Evolutionary conservation across 441 rosid species (phyloP).

Genomic region (Manihot esculenta): DNA sequence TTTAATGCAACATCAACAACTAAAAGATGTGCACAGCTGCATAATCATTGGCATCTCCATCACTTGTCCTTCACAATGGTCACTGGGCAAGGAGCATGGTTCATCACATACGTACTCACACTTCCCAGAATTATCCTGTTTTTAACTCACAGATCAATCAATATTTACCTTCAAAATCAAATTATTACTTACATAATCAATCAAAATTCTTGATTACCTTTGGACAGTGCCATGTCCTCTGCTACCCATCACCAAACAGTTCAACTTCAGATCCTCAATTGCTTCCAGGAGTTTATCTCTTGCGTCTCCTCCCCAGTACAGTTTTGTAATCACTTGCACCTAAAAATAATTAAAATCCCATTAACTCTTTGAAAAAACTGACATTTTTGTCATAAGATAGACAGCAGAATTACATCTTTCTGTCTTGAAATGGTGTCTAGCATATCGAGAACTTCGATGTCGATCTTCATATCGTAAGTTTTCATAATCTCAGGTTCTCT

Average conservation of each 20-base stretch:
- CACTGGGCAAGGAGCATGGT: slow-evolving; percentile 78
- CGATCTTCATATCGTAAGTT: slow-evolving; percentile 56
- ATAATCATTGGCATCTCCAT: no score
- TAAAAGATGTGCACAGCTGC: no score
- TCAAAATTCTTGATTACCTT: slow-evolving; percentile 40
- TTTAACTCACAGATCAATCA: not conserved
- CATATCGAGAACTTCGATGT: slow-evolving; percentile 60
- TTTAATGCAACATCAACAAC: no score
- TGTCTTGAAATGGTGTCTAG: slow-evolving; percentile 80
- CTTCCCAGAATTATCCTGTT: slow-evolving; percentile 77
- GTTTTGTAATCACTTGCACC: slow-evolving; percentile 58
- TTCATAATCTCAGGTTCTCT: slow-evolving; percentile 66
- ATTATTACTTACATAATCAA: not conserved
- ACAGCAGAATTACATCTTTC: slow-evolving; percentile 50
- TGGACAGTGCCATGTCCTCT: slow-evolving; percentile 77
- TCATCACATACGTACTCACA: slow-evolving; percentile 66
- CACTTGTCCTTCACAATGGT: slow-evolving; percentile 60
- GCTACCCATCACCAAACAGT: slow-evolving; percentile 86
- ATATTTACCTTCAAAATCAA: not conserved
- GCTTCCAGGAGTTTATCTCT: slow-evolving; percentile 82
- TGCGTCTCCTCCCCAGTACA: slow-evolving; percentile 89
- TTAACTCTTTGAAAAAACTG: not conserved
- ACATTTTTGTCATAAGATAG: no score
- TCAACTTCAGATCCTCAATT: slow-evolving; percentile 71
- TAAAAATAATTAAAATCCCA: no score